phyloP scores from a whole-genome alignment of 2,329 filamentous ascomycete genomes.

The Colletotrichum caudatum region DNA sequence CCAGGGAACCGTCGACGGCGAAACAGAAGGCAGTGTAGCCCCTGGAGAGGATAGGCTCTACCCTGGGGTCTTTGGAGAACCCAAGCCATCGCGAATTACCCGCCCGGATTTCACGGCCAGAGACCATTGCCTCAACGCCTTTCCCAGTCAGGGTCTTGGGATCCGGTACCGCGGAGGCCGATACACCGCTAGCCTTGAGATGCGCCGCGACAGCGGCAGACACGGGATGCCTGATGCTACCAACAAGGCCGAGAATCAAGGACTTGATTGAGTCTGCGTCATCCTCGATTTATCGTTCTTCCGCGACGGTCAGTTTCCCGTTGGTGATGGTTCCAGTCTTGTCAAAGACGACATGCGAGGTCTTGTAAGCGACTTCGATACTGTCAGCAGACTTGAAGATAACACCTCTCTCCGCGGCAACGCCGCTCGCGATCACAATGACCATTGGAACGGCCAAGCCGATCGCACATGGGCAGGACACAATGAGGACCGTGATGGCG shows the following conservation, averaged over 20 bases:
- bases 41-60: constrained; percentile 51
- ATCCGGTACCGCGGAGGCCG: constrained; percentile 45
- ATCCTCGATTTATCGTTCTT: constrained; percentile 49
- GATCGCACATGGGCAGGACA: constrained; percentile 84
- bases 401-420: constrained; percentile 73
- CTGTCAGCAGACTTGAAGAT: constrained; percentile 76
- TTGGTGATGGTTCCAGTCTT: constrained; percentile 83
- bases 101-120: constrained; percentile 53
- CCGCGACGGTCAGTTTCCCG: constrained; percentile 62
- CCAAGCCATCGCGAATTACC: constrained; percentile 65
- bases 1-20: constrained; percentile 51
- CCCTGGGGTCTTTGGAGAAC: constrained; percentile 47
- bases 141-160: constrained; percentile 57
- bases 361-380: constrained; percentile 72
- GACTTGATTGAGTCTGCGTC: constrained; percentile 18
- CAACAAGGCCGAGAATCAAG: constrained; percentile 46
- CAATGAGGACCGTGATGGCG: constrained; percentile 76
- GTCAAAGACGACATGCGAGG: constrained; percentile 79
- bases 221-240: constrained; percentile 63
- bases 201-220: constrained; percentile 60
- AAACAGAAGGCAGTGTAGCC: constrained; percentile 63
- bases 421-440: constrained; percentile 75
- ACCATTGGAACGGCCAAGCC: constrained; percentile 84
- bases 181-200: constrained; percentile 48
- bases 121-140: constrained; percentile 56